Percentiles rank a stretch among this genome's conserved stretches.
phyloP scores from a whole-genome alignment of 495 filamentous ascomycete genomes.

The Clavariopsis aquatica region DNA sequence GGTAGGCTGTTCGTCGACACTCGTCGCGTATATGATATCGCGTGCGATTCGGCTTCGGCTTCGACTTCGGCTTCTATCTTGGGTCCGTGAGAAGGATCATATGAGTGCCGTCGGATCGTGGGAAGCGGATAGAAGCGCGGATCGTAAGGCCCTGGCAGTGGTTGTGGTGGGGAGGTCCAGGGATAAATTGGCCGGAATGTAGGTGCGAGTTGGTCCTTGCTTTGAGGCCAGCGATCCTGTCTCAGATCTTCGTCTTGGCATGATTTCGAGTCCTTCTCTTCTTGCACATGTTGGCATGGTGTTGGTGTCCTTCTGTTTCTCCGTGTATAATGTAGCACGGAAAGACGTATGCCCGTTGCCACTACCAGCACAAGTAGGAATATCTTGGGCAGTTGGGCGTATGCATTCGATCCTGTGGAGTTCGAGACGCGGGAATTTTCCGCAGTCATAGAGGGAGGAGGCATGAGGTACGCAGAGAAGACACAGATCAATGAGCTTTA shows the following conservation, averaged over 20 bases:
- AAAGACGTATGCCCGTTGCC: conserved; percentile 19
- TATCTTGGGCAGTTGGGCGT: conserved; percentile 12
- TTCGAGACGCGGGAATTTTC: conserved; percentile 19
- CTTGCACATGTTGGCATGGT: not conserved
- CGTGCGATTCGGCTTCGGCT: not conserved
- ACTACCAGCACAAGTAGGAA: conserved; percentile 25
- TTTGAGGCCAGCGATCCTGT: not conserved
- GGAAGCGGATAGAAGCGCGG: conserved; percentile 32
- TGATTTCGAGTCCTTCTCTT: conserved; percentile 15
- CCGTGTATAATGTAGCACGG: conserved; percentile 8
- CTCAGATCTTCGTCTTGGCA: conserved; percentile 16
- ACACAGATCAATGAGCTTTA: conserved; percentile 18
- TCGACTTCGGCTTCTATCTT: not conserved
- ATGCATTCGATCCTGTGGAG: not conserved
- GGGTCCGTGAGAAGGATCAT: conserved; percentile 2
- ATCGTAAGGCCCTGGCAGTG: conserved; percentile 35
- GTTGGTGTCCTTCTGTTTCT: conserved; percentile 25
- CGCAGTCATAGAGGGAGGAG: conserved; percentile 24
- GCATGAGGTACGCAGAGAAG: conserved; percentile 23
- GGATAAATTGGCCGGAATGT: conserved; percentile 33
- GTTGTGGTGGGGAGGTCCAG: conserved; percentile 27
- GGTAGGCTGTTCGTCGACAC: conserved; percentile 38
- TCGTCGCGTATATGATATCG: conserved; percentile 31
- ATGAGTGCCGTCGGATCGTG: conserved; percentile 33
- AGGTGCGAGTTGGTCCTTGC: conserved; percentile 16